Evolutionary conservation across 73 alveolate species (phyloP).

Genomic region (Tetrahymena elliotti): DNA sequence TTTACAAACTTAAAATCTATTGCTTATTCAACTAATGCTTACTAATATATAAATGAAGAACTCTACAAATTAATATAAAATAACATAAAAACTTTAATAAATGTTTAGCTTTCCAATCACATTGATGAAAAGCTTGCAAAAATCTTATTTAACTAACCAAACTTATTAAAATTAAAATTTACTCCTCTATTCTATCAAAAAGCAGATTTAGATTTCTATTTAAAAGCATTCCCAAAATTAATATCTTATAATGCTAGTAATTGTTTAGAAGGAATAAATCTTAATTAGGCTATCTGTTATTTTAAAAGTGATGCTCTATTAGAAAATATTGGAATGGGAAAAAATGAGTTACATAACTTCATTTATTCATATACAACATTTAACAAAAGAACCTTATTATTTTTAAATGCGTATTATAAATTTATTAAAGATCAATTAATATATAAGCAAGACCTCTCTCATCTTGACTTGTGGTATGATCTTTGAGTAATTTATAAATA

Average conservation of each 20-base stretch:
- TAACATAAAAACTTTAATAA: background rate
- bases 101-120: background rate
- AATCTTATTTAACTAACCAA: background rate
- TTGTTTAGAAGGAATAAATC: background rate
- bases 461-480: background rate
- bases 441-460: background rate
- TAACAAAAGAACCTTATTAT: no score
- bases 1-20: no score
- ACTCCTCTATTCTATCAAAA: background rate
- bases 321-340: background rate
- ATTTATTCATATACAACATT: no score
- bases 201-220: background rate
- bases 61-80: no score
- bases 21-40: background rate
- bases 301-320: background rate
- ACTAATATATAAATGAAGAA: background rate
- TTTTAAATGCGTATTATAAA: background rate
- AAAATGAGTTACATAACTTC: no score
- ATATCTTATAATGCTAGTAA: no score
- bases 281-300: background rate
- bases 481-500: background rate
- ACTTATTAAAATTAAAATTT: no score
- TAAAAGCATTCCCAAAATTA: background rate
- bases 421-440: no score
- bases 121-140: background rate